These are phyloP conservation scores for Pleurotus giganteus DNA, from an alignment of 768 basidiomycete species.

Conservation along the genomic window DNA sequence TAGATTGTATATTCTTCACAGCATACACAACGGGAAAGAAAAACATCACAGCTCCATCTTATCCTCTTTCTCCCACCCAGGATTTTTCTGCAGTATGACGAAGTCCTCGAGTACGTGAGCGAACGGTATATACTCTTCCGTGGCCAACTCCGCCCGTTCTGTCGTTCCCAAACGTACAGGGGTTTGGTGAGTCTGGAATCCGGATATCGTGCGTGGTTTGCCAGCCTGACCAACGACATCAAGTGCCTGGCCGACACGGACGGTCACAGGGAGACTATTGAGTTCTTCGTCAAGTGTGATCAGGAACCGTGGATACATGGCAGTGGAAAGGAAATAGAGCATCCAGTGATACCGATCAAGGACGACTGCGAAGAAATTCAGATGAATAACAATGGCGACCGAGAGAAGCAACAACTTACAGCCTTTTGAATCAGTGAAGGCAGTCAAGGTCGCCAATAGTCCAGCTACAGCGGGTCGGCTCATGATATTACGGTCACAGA, in stretches of 20 bases:
- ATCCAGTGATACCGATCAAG: constrained; percentile 98
- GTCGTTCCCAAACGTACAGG: constrained; percentile 94
- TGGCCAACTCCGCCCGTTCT: constrained; percentile 93
- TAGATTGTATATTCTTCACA: constrained; percentile 7
- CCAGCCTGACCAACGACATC: constrained; percentile 98
- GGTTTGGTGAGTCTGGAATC: constrained; percentile 98
- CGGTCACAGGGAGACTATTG: constrained; percentile 81
- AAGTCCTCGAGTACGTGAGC: constrained; percentile 89
- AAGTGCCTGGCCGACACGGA: constrained; percentile 94
- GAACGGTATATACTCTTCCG: constrained; percentile 95
- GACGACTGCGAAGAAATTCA: constrained; percentile 58
- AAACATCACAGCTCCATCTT: constrained; percentile 68
- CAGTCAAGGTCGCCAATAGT: constrained; percentile 80
- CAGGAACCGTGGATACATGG: constrained; percentile 98
- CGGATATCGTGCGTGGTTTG: constrained; percentile 93
- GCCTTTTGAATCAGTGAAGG: constrained; percentile 90
- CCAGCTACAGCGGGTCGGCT: constrained; percentile 88
- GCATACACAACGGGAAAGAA: constrained; percentile 1
- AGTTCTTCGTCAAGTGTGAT: constrained; percentile 95
- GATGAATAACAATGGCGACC: not conserved
- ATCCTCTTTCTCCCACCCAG: constrained; percentile 84
- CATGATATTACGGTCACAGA: constrained; percentile 88
- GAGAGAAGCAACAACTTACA: constrained; percentile 55
- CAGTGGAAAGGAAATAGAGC: constrained; percentile 92
- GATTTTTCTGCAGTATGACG: constrained; percentile 89